Conservation (phyloP, 495 filamentous ascomycete genomes). For the Oidiodendron maius region DNA sequence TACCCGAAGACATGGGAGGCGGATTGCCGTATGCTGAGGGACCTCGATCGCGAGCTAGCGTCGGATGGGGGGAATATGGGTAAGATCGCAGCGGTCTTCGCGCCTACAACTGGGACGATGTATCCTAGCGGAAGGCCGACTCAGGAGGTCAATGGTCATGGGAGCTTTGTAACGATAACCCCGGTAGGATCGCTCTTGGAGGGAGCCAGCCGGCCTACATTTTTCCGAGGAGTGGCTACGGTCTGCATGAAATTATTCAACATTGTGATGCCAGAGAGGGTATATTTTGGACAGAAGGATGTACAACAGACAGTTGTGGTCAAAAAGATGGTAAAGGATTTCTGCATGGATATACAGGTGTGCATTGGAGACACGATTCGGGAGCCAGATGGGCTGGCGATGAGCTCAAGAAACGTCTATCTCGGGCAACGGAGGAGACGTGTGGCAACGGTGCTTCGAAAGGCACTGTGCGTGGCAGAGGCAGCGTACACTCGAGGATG, state of each 20-base stretch:
- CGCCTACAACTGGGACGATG: conserved; percentile 76
- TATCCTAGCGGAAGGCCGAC: conserved; percentile 80
- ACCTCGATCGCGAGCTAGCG: conserved; percentile 67
- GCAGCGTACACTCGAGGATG: conserved; percentile 54
- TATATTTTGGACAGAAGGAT: conserved; percentile 98
- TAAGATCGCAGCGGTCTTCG: conserved; percentile 74
- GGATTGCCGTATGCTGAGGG: conserved; percentile 60
- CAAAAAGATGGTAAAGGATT: conserved; percentile 78
- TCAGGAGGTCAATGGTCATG: conserved; percentile 68
- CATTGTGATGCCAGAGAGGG: conserved; percentile 76
- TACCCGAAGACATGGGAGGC: conserved; percentile 89
- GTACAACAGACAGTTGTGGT: conserved; percentile 94
- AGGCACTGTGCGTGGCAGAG: conserved; percentile 65
- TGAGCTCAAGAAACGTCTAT: conserved; percentile 93
- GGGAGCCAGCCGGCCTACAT: conserved; percentile 82
- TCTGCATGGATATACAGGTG: conserved; percentile 74
- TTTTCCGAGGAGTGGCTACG: conserved; percentile 93
- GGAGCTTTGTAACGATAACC: conserved; percentile 91
- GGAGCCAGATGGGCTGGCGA: conserved; percentile 81
- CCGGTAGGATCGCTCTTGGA: conserved; percentile 77
- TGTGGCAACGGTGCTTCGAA: conserved; percentile 64
- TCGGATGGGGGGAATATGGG: conserved; percentile 49
- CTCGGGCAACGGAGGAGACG: conserved; percentile 67
- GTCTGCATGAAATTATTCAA: conserved; percentile 98
- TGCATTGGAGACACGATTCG: conserved; percentile 66